These are phyloP conservation scores for Lentinula detonsa DNA, from an alignment of 768 basidiomycete genomes.

Conservation along the genomic window DNA sequence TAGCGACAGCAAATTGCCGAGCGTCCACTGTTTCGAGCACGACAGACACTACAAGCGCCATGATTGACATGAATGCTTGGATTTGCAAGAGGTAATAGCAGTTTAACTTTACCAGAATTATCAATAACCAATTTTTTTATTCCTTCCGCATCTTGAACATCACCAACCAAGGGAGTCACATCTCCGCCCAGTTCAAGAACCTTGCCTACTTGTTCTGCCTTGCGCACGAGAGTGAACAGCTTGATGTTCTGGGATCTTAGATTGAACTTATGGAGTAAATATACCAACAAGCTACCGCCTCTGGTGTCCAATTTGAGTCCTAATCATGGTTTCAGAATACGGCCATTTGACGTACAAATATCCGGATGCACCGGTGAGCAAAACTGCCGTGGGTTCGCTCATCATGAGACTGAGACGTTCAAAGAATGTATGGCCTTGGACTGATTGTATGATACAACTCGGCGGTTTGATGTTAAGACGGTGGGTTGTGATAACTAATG, in stretches of 20 bases:
- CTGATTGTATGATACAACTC: no score
- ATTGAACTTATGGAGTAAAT: slow-evolving; percentile 3
- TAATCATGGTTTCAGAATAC: neutral
- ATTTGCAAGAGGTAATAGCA: neutral
- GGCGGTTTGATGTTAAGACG: no score
- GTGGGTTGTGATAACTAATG: no score
- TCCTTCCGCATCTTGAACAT: neutral
- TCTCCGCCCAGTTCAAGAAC: slow-evolving; percentile 1
- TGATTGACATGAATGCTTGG: neutral
- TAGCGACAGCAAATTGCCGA: slow-evolving; percentile 4
- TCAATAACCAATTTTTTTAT: slow-evolving; percentile 3
- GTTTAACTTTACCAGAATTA: neutral
- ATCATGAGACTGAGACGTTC: neutral
- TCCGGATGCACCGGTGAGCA: slow-evolving; percentile 9
- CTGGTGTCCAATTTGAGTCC: neutral
- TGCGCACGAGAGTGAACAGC: slow-evolving; percentile 8
- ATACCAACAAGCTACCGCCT: neutral
- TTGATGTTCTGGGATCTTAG: neutral
- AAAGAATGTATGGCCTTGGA: no score
- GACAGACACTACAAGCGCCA: neutral
- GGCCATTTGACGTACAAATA: slow-evolving; percentile 1
- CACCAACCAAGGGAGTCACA: slow-evolving; percentile 1
- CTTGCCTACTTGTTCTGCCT: slow-evolving; percentile 4
- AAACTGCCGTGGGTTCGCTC: neutral
- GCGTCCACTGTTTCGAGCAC: slow-evolving; percentile 9